Conservation (phyloP, 164 flowering plant genomes). For the Kingdonia uniflora region DNA sequence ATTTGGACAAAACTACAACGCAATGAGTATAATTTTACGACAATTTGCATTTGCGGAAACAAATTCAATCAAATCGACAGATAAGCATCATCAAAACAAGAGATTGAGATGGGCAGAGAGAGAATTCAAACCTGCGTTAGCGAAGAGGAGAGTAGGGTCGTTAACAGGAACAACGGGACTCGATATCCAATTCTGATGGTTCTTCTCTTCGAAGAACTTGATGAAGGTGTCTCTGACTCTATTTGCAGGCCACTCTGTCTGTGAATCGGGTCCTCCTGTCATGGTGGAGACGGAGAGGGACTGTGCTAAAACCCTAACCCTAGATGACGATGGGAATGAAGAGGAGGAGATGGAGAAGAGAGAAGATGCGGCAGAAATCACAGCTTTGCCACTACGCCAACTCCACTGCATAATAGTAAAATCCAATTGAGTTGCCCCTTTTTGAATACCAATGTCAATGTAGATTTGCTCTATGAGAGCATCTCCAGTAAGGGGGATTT, state of each 20-base stretch:
- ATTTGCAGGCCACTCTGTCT: slow-evolving; percentile 54
- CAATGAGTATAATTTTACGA: too few species aligned
- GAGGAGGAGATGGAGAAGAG: neutral
- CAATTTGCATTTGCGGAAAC: too few species aligned
- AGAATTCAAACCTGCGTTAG: slow-evolving; percentile 63
- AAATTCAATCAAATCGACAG: neutral
- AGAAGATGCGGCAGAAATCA: too few species aligned
- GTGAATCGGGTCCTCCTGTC: slow-evolving; percentile 3
- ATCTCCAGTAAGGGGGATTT: too few species aligned
- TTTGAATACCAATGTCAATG: too few species aligned
- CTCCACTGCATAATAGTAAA: too few species aligned
- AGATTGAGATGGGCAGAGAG: neutral
- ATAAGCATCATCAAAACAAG: neutral
- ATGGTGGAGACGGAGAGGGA: neutral
- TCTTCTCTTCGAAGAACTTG: slow-evolving; percentile 57
- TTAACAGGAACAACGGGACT: slow-evolving; percentile 88
- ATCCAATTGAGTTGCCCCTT: too few species aligned
- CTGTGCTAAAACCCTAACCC: slow-evolving; percentile 9
- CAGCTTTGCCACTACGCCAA: too few species aligned
- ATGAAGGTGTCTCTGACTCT: slow-evolving; percentile 70
- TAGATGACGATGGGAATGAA: neutral
- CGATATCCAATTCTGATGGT: slow-evolving; percentile 62
- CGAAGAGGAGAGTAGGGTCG: slow-evolving; percentile 93
- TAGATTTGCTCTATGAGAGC: too few species aligned
- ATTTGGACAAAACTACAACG: too few species aligned